Conservation (phyloP, 1,284 basidiomycete species). For the Sanghuangporus sanghuang region DNA sequence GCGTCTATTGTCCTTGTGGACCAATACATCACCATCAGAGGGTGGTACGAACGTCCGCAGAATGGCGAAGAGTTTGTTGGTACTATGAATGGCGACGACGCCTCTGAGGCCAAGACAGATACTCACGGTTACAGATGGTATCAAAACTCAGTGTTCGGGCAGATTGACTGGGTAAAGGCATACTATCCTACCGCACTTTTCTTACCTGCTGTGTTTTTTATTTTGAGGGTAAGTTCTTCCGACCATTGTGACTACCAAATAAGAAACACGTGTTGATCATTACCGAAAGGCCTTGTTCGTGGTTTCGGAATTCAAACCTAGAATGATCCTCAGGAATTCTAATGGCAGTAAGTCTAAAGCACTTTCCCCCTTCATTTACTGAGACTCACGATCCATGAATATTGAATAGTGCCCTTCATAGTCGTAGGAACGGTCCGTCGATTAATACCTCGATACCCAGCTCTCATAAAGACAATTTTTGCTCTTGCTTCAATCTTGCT, state of each 20-base stretch:
- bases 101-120: background rate
- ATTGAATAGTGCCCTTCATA: background rate
- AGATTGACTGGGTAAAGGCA: background rate
- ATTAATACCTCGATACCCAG: background rate
- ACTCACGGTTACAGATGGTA: background rate
- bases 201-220: background rate
- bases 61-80: background rate
- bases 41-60: background rate
- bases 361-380: too few species aligned
- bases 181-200: slow-evolving; percentile 4
- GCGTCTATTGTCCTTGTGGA: background rate
- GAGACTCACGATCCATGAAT: background rate
- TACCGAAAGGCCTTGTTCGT: background rate
- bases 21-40: background rate
- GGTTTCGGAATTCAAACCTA: background rate
- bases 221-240: background rate
- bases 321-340: background rate
- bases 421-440: background rate
- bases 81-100: background rate
- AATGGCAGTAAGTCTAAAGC: slow-evolving; percentile 1
- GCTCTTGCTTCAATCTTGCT: background rate
- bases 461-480: background rate
- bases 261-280: background rate
- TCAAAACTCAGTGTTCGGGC: background rate
- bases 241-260: background rate